These are phyloP conservation scores for Cutaneotrichosporon arboriforme DNA, from an alignment of 1,284 basidiomycete species.

Conservation along the genomic window DNA sequence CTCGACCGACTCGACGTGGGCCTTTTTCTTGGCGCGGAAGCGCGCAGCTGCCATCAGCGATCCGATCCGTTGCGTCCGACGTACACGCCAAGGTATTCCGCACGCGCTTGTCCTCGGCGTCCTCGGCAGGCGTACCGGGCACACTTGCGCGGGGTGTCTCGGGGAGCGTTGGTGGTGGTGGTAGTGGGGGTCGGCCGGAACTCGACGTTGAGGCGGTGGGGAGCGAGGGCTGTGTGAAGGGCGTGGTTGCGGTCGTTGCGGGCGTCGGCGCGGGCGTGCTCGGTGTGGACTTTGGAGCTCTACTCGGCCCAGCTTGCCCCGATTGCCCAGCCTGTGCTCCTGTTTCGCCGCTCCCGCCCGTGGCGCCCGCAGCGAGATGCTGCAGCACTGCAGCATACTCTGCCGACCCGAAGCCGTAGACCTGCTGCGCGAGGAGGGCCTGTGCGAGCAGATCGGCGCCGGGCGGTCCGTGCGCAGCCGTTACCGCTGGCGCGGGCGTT, in stretches of 20 bases:
- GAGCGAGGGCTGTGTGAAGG: not conserved
- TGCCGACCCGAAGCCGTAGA: not conserved
- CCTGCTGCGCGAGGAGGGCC: not conserved
- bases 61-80: conserved; percentile 3
- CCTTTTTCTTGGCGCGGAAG: conserved; percentile 33
- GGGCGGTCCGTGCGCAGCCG: not conserved
- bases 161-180: not conserved
- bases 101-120: conserved; percentile 31
- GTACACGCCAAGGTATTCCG: conserved; percentile 34
- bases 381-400: conserved; percentile 1
- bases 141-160: not conserved
- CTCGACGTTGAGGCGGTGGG: not conserved
- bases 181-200: not conserved
- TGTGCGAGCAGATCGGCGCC: not conserved
- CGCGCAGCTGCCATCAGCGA: conserved; percentile 22
- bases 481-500: not conserved
- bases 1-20: conserved; percentile 23
- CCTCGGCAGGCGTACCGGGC: conserved; percentile 5
- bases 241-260: not conserved
- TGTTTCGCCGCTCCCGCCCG: not conserved
- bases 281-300: too few relatives aligned
- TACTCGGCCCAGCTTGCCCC: not conserved
- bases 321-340: not conserved
- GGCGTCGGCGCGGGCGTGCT: not conserved
- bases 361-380: not conserved